These are phyloP conservation scores for Coemansia sp. DNA, from an alignment of 192 early-diverging fungal genomes.

Conservation along the genomic window DNA sequence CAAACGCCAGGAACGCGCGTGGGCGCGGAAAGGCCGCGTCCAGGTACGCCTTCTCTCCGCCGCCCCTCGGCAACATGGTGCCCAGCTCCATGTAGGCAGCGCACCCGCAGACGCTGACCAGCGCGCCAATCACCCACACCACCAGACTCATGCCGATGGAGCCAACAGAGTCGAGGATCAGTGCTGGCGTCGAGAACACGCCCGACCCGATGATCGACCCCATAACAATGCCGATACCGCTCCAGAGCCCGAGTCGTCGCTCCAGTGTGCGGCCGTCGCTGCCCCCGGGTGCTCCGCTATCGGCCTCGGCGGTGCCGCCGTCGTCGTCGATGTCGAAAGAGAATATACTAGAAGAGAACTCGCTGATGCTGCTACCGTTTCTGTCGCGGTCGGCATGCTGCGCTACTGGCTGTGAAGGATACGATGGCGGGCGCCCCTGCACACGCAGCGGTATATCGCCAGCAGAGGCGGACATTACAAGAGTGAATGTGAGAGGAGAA, in stretches of 20 bases:
- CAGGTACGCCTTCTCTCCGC: conserved; percentile 63
- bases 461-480: too few species aligned
- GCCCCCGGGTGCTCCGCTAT: too few species aligned
- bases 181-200: conserved; percentile 44
- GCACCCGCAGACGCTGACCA: conserved; percentile 37
- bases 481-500: too few species aligned
- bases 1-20: conserved; percentile 43
- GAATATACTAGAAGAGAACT: too few species aligned
- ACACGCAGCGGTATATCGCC: conserved; percentile 8
- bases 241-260: conserved; percentile 42
- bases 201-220: conserved; percentile 52
- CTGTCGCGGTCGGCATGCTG: neutral
- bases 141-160: conserved; percentile 40
- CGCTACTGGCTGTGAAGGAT: neutral
- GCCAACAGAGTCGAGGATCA: conserved; percentile 38
- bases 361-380: too few species aligned
- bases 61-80: conserved; percentile 53
- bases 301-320: neutral
- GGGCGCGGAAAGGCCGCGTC: conserved; percentile 53
- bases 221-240: conserved; percentile 46
- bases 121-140: conserved; percentile 44
- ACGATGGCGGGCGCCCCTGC: neutral
- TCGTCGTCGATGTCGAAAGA: neutral
- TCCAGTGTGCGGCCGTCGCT: too few species aligned
- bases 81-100: conserved; percentile 53